Percentiles rank a stretch among this genome's conserved stretches.
Conservation (phyloP, 352 stramenopile genomes). For the Plasmopara muralis region DNA sequence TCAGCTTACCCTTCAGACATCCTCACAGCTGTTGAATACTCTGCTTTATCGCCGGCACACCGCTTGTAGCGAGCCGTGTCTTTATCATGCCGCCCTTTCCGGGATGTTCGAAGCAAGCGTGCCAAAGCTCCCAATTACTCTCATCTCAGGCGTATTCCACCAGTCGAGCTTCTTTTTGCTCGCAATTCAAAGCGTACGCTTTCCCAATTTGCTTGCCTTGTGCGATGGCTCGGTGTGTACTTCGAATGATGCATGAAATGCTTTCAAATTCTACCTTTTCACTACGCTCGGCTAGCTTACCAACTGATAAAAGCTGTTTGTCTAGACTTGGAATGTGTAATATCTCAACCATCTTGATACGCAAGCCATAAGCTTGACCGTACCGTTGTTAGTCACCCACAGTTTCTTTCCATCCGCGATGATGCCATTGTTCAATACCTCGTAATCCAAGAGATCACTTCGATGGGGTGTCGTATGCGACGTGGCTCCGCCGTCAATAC, state of each 20-base stretch:
- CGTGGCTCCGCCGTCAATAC: background rate
- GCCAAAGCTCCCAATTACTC: slow-evolving; percentile 1
- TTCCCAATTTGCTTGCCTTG: background rate
- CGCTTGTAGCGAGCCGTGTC: background rate
- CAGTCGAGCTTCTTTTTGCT: background rate
- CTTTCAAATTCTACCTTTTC: slow-evolving; percentile 11
- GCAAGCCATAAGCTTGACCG: background rate
- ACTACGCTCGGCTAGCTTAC: slow-evolving; percentile 10
- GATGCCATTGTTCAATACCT: background rate
- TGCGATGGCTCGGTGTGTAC: background rate
- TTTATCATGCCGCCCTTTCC: too few species aligned
- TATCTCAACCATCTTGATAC: background rate
- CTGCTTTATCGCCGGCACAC: background rate
- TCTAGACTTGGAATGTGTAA: slow-evolving; percentile 6
- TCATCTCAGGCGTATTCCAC: background rate
- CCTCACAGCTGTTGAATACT: background rate
- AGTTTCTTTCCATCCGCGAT: background rate
- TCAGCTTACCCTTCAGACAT: slow-evolving; percentile 1
- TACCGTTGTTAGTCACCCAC: too few species aligned
- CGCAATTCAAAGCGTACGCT: background rate
- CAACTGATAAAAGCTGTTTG: slow-evolving; percentile 15
- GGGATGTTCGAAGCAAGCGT: background rate
- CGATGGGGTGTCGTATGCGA: background rate
- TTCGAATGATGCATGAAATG: background rate
- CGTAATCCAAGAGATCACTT: background rate